phyloP scores from a whole-genome alignment of 202 grass and related monocot genomes.

The Panicum virgatum region DNA sequence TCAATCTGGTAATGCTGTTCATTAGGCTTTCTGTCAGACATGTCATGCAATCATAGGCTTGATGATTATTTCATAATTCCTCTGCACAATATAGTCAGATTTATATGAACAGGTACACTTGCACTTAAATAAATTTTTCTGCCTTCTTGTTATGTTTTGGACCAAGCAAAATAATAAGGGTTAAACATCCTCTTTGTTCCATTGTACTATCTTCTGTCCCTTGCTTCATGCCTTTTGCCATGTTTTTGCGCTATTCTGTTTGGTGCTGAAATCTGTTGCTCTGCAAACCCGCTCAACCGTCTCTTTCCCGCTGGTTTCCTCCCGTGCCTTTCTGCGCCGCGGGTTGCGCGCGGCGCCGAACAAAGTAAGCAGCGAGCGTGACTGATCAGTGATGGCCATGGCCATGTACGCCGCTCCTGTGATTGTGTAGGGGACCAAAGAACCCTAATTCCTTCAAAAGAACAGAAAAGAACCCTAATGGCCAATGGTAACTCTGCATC shows the following conservation, averaged over 20 bases:
- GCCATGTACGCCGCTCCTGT: conserved; percentile 2
- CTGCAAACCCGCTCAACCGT: background rate
- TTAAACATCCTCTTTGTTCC: background rate
- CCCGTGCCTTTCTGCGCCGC: conserved; percentile 27
- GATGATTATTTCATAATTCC: conserved; percentile 8
- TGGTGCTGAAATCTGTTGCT: background rate
- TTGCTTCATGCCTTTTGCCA: background rate
- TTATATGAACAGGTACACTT: conserved; percentile 8
- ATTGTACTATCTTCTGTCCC: background rate
- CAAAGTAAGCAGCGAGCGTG: conserved; percentile 24
- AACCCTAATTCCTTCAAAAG: conserved; percentile 21
- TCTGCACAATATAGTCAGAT: conserved; percentile 14
- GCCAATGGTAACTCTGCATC: conserved; percentile 27
- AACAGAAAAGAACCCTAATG: background rate
- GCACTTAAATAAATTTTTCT: background rate
- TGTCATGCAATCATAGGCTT: conserved; percentile 9
- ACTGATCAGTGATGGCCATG: background rate
- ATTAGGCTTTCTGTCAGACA: background rate
- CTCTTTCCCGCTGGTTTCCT: background rate
- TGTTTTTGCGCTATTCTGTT: background rate
- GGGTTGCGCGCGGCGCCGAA: conserved; percentile 33
- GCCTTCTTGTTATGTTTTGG: background rate
- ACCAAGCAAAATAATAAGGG: conserved; percentile 12
- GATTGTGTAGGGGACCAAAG: conserved; percentile 47
- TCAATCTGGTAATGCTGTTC: conserved; percentile 4